Conservation (phyloP, 495 filamentous ascomycete species). For the Penicillium taxi region DNA sequence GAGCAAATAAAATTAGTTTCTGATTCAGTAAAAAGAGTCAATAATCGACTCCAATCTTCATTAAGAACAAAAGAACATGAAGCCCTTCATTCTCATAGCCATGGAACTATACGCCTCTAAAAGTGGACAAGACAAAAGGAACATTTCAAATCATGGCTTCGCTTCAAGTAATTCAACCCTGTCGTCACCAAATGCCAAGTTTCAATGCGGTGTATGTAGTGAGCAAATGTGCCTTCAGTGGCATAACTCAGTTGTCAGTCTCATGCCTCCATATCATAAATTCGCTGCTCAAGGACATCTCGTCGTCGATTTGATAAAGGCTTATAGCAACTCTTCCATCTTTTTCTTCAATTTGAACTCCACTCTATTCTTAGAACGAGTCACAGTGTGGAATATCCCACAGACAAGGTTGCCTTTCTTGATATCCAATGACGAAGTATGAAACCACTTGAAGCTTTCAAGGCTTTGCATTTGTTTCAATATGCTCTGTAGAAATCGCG, state of each 20-base stretch:
- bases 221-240: constrained; percentile 26
- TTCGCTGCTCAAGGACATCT: constrained; percentile 25
- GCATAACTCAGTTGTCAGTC: constrained; percentile 16
- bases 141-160: too few species aligned
- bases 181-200: too few species aligned
- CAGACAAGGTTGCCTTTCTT: constrained; percentile 27
- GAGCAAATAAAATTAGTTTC: too few species aligned
- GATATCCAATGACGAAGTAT: constrained; percentile 25
- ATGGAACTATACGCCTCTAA: too few species aligned
- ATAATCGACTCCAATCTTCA: too few species aligned
- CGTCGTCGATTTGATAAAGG: constrained; percentile 8
- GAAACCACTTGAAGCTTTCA: constrained; percentile 17
- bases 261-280: constrained; percentile 29
- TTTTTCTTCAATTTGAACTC: constrained; percentile 26
- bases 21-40: too few species aligned
- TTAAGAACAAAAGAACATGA: too few species aligned
- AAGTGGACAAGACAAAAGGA: too few species aligned
- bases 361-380: constrained; percentile 19
- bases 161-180: too few species aligned
- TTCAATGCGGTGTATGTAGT: too few species aligned
- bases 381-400: constrained; percentile 24
- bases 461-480: constrained; percentile 10
- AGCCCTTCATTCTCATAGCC: too few species aligned
- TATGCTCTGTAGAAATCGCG: constrained; percentile 25
- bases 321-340: constrained; percentile 25